These are phyloP conservation scores for Plasmodium falciparum DNA, from an alignment of 169 alveolate genomes.

Conservation along the genomic window DNA sequence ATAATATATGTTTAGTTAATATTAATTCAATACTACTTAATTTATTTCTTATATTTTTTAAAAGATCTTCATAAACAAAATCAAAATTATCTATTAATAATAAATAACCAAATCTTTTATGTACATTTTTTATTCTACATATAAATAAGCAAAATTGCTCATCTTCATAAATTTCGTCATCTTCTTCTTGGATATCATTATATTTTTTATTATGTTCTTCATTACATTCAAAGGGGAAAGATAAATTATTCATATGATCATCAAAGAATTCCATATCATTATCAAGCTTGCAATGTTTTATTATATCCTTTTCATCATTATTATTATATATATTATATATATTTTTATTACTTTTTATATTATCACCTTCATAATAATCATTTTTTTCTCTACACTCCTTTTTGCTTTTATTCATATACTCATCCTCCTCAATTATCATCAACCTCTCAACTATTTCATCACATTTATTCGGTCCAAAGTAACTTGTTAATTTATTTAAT, in stretches of 20 bases:
- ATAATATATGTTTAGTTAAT: conserved; percentile 29
- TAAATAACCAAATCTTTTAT: conserved; percentile 50
- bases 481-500: conserved; percentile 9
- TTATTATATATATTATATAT: conserved; percentile 18
- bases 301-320: conserved; percentile 1
- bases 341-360: conserved; percentile 1
- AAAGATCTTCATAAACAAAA: conserved; percentile 61
- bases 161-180: conserved; percentile 43
- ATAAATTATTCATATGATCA: not conserved
- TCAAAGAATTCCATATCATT: not conserved
- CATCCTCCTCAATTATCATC: conserved; percentile 7
- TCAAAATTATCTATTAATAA: conserved; percentile 62
- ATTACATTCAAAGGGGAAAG: not conserved
- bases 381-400: not conserved
- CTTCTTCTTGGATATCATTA: not conserved
- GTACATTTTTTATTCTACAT: conserved; percentile 44
- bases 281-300: not conserved
- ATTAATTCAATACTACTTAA: conserved; percentile 47
- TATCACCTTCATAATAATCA: not conserved
- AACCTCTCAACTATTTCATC: conserved; percentile 15
- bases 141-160: conserved; percentile 70
- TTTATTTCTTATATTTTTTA: conserved; percentile 52
- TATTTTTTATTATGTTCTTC: not conserved
- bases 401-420: not conserved
- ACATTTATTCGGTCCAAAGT: conserved; percentile 27